Evolutionary conservation across 2,329 filamentous ascomycete species (phyloP).

Genomic region (Aspergillus unguis): DNA sequence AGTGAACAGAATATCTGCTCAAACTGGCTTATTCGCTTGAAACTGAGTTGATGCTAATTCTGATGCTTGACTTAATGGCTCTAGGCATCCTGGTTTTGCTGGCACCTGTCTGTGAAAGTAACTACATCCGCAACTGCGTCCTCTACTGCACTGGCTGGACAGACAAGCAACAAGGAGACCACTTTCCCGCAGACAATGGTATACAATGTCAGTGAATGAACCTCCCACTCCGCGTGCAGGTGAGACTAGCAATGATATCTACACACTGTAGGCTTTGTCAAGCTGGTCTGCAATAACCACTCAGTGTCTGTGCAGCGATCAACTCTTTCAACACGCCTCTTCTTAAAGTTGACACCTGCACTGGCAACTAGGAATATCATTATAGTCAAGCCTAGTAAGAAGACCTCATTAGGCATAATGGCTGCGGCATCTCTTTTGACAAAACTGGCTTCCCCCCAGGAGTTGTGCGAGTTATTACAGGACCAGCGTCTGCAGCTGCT

Average conservation of each 20-base stretch:
- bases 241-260: no score
- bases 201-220: no score
- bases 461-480: constrained; percentile 54
- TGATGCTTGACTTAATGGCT: neutral
- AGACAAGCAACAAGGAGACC: neutral
- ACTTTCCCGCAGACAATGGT: neutral
- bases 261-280: neutral
- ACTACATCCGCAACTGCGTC: neutral
- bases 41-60: neutral
- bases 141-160: constrained; percentile 2
- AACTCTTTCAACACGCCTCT: constrained; percentile 1
- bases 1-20: neutral
- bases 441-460: constrained; percentile 11
- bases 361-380: constrained; percentile 8
- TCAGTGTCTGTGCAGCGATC: neutral
- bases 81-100: neutral
- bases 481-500: constrained; percentile 54
- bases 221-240: no score
- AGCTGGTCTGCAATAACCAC: neutral
- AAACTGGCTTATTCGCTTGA: neutral
- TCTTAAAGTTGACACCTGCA: neutral
- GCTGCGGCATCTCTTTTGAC: neutral
- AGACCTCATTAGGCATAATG: neutral
- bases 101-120: neutral
- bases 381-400: constrained; percentile 6